Conservation (phyloP, 257 asterid genomes). For the Henckelia pumila region DNA sequence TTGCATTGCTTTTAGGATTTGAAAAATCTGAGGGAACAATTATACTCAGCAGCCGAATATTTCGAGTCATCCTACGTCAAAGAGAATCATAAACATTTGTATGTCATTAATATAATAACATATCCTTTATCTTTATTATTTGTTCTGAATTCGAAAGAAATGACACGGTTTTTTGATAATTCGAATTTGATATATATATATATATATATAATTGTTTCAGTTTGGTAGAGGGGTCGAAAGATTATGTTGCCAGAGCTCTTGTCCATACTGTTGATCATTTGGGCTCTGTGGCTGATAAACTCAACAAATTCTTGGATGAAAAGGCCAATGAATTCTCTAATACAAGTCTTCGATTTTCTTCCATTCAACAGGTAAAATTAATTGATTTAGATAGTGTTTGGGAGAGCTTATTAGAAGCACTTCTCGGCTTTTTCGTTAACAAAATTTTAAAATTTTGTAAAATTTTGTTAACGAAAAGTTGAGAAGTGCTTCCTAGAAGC, state of each 20-base stretch:
- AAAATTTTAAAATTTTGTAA: too few relatives aligned
- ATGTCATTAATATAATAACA: slow-evolving; percentile 17
- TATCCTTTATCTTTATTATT: too few relatives aligned
- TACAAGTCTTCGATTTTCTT: slow-evolving; percentile 40
- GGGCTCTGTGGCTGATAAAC: slow-evolving; percentile 70
- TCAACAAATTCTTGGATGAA: slow-evolving; percentile 56
- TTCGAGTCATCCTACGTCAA: slow-evolving; percentile 56
- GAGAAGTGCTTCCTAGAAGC: too few relatives aligned
- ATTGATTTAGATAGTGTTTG: too few relatives aligned
- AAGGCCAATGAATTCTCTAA: slow-evolving; percentile 44
- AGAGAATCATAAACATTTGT: slow-evolving; percentile 56
- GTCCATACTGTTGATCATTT: slow-evolving; percentile 77
- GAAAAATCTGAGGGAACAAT: slow-evolving; percentile 50
- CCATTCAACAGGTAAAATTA: slow-evolving; percentile 51
- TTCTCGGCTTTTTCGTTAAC: too few relatives aligned
- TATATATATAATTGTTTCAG: too few relatives aligned
- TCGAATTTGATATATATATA: neutral
- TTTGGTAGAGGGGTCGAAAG: slow-evolving; percentile 58
- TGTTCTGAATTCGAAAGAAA: neutral
- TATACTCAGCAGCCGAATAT: slow-evolving; percentile 74
- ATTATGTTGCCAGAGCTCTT: slow-evolving; percentile 61
- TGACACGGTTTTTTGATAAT: neutral
- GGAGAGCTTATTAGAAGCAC: too few relatives aligned
- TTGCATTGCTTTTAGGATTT: slow-evolving; percentile 41
- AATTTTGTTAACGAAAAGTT: too few relatives aligned